Base-by-base conservation (phyloP, 2,329 filamentous ascomycete genomes). In the Ascocoryne sarcoides region DNA sequence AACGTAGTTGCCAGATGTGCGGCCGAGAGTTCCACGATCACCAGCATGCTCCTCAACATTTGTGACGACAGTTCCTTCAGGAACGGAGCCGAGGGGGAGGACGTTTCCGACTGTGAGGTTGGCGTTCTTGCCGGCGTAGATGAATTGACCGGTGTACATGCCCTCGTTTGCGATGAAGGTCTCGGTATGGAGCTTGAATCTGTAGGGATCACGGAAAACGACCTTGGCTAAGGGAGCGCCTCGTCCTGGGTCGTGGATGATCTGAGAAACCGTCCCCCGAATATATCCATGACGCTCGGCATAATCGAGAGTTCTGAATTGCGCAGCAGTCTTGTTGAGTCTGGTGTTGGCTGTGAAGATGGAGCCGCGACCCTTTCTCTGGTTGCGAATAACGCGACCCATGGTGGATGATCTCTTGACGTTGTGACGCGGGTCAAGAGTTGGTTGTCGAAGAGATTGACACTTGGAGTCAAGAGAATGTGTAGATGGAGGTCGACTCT, bases 121-220 rank as follows among this genome's bases (percentile, higher is more conserved):
- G 62, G 92, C 92, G 75, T 95, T 92, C 87, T 98, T 98, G 68
- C 92, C 92, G 66, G 90, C 92, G 74, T 98, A 98, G 83, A 98
- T 88, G 80, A 98, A 98, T 73, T 98, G 92, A 68, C 92, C 92
- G 58, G 92, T 95, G 86, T 96, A 98, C 89, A 96, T 95, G 76
- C 92, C 92, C 79, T 96, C 92, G 75, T 96, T 98, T 72, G 92
- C 92, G 66, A 98, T 98, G 83, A 98, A 95, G 60, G 92, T 98
- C 83, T 98, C 89, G 69, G 84, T 90, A 68, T 88, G 75, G 67
- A 89, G 82, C 82, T 94, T 95, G 84, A 86, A 96, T 71, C 82
- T 80, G 84, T 98, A 98, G 62, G 92, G 88, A 72, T 94, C 85
- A 62, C 92, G 89, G 86, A 98, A 98, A 12, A 36, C 36, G 64